phyloP scores from a whole-genome alignment of 176 grass and related monocot genomes.

The Eleusine coracana region DNA sequence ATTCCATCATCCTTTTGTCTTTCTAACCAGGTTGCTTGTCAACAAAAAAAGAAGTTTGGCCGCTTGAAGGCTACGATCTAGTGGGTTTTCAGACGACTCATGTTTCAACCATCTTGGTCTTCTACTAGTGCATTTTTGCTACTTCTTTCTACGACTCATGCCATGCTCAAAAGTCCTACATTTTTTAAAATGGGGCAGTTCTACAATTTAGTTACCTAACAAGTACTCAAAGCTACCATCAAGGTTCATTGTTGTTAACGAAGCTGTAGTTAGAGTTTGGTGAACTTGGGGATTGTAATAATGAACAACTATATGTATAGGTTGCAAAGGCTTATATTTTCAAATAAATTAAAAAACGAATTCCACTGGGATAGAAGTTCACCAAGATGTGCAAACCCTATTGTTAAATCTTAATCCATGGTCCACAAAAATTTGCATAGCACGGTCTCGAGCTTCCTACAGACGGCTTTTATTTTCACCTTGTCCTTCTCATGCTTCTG shows the following conservation, averaged over 20 bases:
- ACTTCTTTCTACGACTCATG: not conserved
- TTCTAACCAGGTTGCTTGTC: not conserved
- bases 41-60: not conserved
- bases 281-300: too few relatives aligned
- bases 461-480: too few relatives aligned
- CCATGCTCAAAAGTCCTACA: not conserved
- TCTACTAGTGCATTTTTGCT: not conserved
- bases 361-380: not conserved
- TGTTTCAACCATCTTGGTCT: not conserved
- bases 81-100: not conserved
- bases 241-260: too few relatives aligned
- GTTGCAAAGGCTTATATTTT: too few relatives aligned
- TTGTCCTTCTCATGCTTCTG: too few relatives aligned
- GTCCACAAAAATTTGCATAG: too few relatives aligned
- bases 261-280: too few relatives aligned
- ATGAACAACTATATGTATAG: too few relatives aligned
- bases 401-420: too few relatives aligned
- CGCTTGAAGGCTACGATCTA: not conserved
- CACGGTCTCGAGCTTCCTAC: too few relatives aligned
- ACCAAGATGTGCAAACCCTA: too few relatives aligned
- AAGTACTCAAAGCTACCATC: not conserved
- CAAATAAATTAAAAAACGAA: too few relatives aligned
- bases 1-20: not conserved
- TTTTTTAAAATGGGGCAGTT: not conserved
- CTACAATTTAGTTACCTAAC: not conserved